Percentiles rank a stretch among this genome's conserved stretches.
Conservation (phyloP, 129 eudicot genomes). For the Smallanthus sonchifolius region DNA sequence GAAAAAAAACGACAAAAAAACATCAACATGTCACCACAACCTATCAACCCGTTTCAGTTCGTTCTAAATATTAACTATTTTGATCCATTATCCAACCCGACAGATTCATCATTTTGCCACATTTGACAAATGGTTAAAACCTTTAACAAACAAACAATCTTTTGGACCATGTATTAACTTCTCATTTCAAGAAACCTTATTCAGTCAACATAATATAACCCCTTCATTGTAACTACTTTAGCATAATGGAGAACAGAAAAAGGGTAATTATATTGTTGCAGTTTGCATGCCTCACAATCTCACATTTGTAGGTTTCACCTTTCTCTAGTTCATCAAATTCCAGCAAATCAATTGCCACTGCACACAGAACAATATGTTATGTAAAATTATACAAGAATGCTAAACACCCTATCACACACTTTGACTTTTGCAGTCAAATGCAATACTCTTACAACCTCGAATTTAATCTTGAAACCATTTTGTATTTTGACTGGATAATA, state of each 20-base stretch:
- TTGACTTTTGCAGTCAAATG: slow-evolving; percentile 2
- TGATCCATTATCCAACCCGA: not conserved
- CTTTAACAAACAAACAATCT: slow-evolving; percentile 10
- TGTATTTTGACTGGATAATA: not conserved
- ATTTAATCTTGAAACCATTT: not conserved
- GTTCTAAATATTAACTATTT: not conserved
- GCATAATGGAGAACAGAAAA: slow-evolving; percentile 10
- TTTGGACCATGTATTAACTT: slow-evolving; percentile 23
- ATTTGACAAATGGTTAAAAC: not conserved
- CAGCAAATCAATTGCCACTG: slow-evolving; percentile 7
- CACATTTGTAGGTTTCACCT: slow-evolving; percentile 5
- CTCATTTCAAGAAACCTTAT: slow-evolving; percentile 28
- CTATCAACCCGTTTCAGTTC: not conserved
- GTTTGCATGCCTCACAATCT: slow-evolving; percentile 21
- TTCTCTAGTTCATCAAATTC: not conserved
- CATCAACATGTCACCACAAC: not conserved
- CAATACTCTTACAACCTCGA: not conserved
- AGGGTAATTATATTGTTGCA: not conserved
- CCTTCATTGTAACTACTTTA: slow-evolving; percentile 1
- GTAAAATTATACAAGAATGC: not conserved
- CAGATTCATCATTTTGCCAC: not conserved
- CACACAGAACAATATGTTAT: not conserved
- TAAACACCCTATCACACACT: not conserved
- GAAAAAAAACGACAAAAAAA: too few relatives aligned
- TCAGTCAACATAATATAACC: slow-evolving; percentile 16